phyloP scores from a whole-genome alignment of 2,329 filamentous ascomycete species.

The Didymella keratinophila region DNA sequence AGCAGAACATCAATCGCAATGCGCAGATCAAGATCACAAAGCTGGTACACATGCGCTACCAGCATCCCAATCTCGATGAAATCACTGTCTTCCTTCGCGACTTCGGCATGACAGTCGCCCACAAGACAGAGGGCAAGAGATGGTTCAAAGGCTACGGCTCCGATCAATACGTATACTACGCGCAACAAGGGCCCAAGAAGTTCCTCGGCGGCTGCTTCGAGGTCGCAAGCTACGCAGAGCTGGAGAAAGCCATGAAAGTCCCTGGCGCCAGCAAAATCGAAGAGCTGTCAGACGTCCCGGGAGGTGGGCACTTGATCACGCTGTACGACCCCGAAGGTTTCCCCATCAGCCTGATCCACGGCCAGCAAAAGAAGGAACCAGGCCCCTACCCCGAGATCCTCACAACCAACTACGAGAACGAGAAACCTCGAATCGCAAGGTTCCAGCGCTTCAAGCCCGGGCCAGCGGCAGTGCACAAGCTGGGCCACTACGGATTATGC shows the following conservation, averaged over 20 bases:
- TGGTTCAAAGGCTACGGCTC: conserved; percentile 69
- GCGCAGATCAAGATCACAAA: conserved; percentile 59
- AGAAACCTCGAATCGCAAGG: conserved; percentile 58
- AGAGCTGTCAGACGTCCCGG: conserved; percentile 60
- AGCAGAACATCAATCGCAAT: conserved; percentile 52
- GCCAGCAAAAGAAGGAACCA: conserved; percentile 57
- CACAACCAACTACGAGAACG: conserved; percentile 52
- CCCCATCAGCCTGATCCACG: conserved; percentile 65
- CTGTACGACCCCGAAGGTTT: conserved; percentile 61
- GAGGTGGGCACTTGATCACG: conserved; percentile 61
- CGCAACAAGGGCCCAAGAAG: conserved; percentile 58
- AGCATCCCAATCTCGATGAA: conserved; percentile 59
- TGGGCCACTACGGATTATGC: conserved; percentile 59
- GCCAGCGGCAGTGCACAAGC: conserved; percentile 59
- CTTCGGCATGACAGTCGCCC: conserved; percentile 48
- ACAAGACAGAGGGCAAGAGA: conserved; percentile 48
- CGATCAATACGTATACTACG: conserved; percentile 67
- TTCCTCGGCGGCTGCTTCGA: conserved; percentile 67
- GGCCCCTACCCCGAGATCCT: conserved; percentile 59
- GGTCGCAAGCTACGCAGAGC: conserved; percentile 64
- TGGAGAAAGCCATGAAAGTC: conserved; percentile 58
- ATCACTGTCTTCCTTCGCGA: conserved; percentile 57
- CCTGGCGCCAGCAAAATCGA: conserved; percentile 59
- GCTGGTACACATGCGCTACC: conserved; percentile 62
- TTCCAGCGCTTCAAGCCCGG: conserved; percentile 63